Conservation (phyloP, 495 filamentous ascomycete genomes). For the Aspergillus campestris region DNA sequence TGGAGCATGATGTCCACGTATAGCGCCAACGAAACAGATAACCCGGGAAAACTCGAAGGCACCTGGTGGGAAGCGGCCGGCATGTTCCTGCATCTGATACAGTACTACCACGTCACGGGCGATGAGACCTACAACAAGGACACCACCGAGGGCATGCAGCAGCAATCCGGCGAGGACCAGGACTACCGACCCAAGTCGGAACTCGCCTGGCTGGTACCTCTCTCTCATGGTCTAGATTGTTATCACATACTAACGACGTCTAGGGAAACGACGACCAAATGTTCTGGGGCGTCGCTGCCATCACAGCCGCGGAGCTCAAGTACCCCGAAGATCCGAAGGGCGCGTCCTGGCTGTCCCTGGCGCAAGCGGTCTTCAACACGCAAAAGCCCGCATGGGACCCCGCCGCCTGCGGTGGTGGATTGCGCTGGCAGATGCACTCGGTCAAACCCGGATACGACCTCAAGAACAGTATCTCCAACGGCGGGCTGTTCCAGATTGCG, state of each 20-base stretch:
- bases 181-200: slow-evolving; percentile 37
- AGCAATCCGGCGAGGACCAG: slow-evolving; percentile 47
- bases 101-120: slow-evolving; percentile 66
- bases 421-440: slow-evolving; percentile 70
- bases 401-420: slow-evolving; percentile 58
- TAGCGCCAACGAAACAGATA: slow-evolving; percentile 43
- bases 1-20: slow-evolving; percentile 53
- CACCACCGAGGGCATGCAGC: slow-evolving; percentile 47
- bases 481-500: slow-evolving; percentile 66
- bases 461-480: slow-evolving; percentile 68
- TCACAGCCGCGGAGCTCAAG: slow-evolving; percentile 59
- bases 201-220: too few species aligned
- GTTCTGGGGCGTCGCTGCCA: slow-evolving; percentile 65
- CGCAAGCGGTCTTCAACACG: slow-evolving; percentile 47
- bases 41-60: slow-evolving; percentile 48
- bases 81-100: slow-evolving; percentile 56
- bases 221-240: too few species aligned
- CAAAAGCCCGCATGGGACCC: slow-evolving; percentile 54
- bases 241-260: slow-evolving; percentile 35
- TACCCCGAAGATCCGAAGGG: slow-evolving; percentile 50
- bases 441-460: slow-evolving; percentile 71
- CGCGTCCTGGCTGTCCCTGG: slow-evolving; percentile 52
- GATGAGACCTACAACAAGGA: slow-evolving; percentile 60
- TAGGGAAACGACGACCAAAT: slow-evolving; percentile 62
- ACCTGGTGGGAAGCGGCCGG: slow-evolving; percentile 65